A percentile compares a stretch with the other conserved stretches of the same genome.
Conservation (phyloP, 2,329 filamentous ascomycete genomes). For the Drechslera avenae region DNA sequence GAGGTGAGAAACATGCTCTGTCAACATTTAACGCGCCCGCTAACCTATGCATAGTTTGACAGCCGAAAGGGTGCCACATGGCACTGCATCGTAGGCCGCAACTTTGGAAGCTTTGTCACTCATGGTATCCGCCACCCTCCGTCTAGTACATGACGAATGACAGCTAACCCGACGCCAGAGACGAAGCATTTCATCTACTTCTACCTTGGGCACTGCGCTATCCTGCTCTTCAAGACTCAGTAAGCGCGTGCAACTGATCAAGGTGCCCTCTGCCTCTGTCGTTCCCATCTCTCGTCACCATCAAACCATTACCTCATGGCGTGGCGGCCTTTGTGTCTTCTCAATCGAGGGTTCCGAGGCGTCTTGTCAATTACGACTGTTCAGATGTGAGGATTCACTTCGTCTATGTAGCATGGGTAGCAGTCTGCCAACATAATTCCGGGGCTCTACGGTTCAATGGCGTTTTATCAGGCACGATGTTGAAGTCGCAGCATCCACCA, state of each 20-base stretch:
- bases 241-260: constrained; percentile 48
- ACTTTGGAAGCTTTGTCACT: constrained; percentile 99
- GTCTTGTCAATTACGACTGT: not conserved
- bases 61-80: constrained; percentile 96
- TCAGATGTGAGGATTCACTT: not conserved
- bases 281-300: constrained; percentile 4
- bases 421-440: constrained; percentile 2
- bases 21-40: not conserved
- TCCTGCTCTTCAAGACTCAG: constrained; percentile 98
- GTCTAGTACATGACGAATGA: too few species aligned
- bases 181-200: constrained; percentile 99
- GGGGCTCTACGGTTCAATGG: constrained; percentile 8
- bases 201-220: constrained; percentile 97
- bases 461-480: not conserved
- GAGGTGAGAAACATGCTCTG: constrained; percentile 61
- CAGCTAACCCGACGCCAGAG: constrained; percentile 61
- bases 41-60: constrained; percentile 72
- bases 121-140: constrained; percentile 68
- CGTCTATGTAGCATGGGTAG: not conserved
- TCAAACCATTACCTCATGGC: not conserved
- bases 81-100: constrained; percentile 98
- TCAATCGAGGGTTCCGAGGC: constrained; percentile 10
- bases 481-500: constrained; percentile 10
- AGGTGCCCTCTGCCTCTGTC: constrained; percentile 6
- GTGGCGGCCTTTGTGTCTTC: constrained; percentile 8